Evolutionary conservation across 2,329 filamentous ascomycete species (phyloP), one percentile per base, ranked within the genome.

Genomic region (Trichophyton benhamiae): DNA sequence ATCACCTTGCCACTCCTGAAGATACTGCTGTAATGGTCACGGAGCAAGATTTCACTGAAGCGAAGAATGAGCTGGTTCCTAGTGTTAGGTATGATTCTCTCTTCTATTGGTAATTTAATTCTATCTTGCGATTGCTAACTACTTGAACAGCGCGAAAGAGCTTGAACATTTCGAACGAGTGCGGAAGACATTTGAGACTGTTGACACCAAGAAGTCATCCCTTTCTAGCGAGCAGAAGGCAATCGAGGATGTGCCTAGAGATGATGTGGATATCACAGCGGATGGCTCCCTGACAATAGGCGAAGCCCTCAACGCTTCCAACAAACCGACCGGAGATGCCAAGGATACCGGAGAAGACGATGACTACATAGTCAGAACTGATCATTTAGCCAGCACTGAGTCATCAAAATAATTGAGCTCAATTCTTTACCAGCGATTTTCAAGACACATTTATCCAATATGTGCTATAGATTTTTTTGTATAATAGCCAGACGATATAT

Each of bases 121-220:
- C 27, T 30, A 9, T 52, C 25, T 38, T 52, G 25, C 25, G 30
- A 15, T 25, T 48, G 8, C 22, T 9, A 62, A 60, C 5, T 57
- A 64, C 65, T 62, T 68, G 75, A 64, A 74, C 64, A 96, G 90
- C 69, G 86, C 87, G 9, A 92, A 95, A 64, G 94, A 99, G 76
- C 77, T 99, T 46, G 83, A 87, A 57, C 94, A 99, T 71, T 99
- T 97, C 68, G 89, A 96, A 70, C 78, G 82, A 0, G 92, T 99
- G 4, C 80, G 94, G 44, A 84, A 82, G 17, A 83, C 84, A 17
- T 99, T 99, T 70, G 94, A 99, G 77, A 69, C 80, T 73, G 72
- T 76, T 73, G 75, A 77, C 64, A 76, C 78, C 64, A 74, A 76
- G 61, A 72, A 76, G 44, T 71, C 74, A 15, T 66, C 68, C 41